Base-by-base conservation (phyloP, 2,329 filamentous ascomycete species). In the Cytospora mali region DNA sequence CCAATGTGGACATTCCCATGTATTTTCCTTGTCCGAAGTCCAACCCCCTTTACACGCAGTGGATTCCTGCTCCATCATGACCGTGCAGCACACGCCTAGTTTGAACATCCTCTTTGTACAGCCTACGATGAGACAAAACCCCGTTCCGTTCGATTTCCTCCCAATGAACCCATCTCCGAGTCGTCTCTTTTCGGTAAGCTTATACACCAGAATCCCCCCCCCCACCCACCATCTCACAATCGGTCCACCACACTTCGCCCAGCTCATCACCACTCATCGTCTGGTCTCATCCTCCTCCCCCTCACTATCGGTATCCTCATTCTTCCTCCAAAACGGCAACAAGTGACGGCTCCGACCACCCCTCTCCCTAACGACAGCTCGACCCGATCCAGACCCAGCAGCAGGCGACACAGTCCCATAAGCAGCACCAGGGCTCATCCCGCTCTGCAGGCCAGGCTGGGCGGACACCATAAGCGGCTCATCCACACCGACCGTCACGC, bases 241-340 rank as follows among this genome's bases (percentile, higher is more conserved):
- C 29, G 6, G 5, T 16, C 7, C 35, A 25, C 1, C 14, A 11
- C 3, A 25, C 16, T 10, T 6, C 27, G 18, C 16, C 16, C 0
- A 13, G 21, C 9, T 35, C 25, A 13, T 4, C 16, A 14, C 11
- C 27, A 53, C 31, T 23, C 39, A 60, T 33, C 50, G 35, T 4
- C 33, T 11, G 14, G 23, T 7, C 57, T 33, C 52, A 16, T 31
- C 57, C 28, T 55, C 57, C 28, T 55, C 63, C 28, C 48, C 60
- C 31, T 64, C 62, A 23, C 58, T 61, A 7, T 65, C 63, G 25
- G 55, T 55, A 5, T 60, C 63, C 42, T 65, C 63, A 7, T 65
- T 63, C 46, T 49, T 55, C 63, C 27, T 57, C 63, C 63, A 65
- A 25, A 65, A 63, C 21, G 63, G 63, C 48, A 62, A 21, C 18